Evolutionary conservation across 371 early-diverging fungal species (phyloP).

Genomic region (Paraphysoderma sedebokerense): DNA sequence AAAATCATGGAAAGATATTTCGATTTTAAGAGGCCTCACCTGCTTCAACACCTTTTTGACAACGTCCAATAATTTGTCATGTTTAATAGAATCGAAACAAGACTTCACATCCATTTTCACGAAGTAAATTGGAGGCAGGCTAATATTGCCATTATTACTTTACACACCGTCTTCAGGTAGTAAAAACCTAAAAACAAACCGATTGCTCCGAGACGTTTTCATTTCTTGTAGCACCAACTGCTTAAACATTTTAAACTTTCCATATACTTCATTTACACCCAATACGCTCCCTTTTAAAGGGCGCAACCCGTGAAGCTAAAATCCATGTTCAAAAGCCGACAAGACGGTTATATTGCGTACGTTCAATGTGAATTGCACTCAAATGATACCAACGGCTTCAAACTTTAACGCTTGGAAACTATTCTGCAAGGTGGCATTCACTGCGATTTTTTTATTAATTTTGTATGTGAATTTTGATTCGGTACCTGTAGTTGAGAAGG

Average conservation of each 20-base stretch:
- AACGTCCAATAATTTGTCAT: conserved; percentile 35
- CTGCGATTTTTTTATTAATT: too few species aligned
- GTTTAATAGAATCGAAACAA: conserved; percentile 67
- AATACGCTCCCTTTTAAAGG: too few species aligned
- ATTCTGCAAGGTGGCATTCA: too few species aligned
- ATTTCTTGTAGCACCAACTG: background rate
- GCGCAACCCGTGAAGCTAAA: too few species aligned
- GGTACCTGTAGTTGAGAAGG: too few species aligned
- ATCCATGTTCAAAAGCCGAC: too few species aligned
- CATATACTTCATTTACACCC: conserved; percentile 33
- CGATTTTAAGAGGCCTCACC: conserved; percentile 12
- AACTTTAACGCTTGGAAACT: too few species aligned
- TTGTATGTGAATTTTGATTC: too few species aligned
- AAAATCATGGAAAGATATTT: background rate
- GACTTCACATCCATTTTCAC: conserved; percentile 62
- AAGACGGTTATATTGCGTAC: too few species aligned
- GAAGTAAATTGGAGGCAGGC: conserved; percentile 38
- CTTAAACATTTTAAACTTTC: conserved; percentile 27
- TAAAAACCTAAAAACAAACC: background rate
- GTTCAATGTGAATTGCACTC: too few species aligned
- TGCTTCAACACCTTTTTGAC: conserved; percentile 28
- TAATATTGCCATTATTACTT: background rate
- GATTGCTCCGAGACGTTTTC: background rate
- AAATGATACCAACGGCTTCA: too few species aligned
- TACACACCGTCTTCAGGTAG: conserved; percentile 3